Percentiles rank a stretch among this genome's conserved stretches.
phyloP scores from a whole-genome alignment of 192 early-diverging fungal species.

The Lobosporangium transversale region DNA sequence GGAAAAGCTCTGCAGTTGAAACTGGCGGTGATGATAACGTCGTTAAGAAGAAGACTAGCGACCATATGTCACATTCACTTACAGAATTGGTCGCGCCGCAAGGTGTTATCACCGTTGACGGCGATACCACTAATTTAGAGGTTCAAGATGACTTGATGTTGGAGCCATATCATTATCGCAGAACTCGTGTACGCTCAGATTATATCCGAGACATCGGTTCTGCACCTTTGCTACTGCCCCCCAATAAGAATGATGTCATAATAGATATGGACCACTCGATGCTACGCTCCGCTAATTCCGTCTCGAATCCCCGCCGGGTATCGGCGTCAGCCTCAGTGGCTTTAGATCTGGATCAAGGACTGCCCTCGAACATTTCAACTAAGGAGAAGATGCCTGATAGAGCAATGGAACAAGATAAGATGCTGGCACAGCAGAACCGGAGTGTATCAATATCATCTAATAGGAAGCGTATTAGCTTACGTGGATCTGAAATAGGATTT shows the following conservation, averaged over 20 bases:
- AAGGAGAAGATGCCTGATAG: not conserved
- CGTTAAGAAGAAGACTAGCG: no score
- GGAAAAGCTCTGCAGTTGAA: not conserved
- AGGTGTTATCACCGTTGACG: not conserved
- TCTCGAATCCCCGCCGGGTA: not conserved
- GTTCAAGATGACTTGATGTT: no score
- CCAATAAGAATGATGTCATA: not conserved
- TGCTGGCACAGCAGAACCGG: not conserved
- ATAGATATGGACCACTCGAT: not conserved
- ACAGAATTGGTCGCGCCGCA: not conserved
- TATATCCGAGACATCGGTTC: constrained; percentile 46
- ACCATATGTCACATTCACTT: not conserved
- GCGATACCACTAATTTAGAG: not conserved
- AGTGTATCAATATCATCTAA: not conserved
- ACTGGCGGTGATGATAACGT: no score
- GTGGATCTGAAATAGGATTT: no score
- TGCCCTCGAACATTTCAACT: no score
- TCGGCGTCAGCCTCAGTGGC: not conserved
- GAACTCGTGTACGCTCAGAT: constrained; percentile 21
- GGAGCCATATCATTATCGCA: no score
- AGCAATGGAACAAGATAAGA: not conserved
- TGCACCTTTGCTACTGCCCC: not conserved
- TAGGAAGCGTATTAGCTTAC: no score
- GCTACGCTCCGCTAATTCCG: not conserved
- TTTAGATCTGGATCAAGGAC: no score